These are phyloP conservation scores for Hibiscus syriacus DNA, from an alignment of 345 rosid species.

Conservation along the genomic window DNA sequence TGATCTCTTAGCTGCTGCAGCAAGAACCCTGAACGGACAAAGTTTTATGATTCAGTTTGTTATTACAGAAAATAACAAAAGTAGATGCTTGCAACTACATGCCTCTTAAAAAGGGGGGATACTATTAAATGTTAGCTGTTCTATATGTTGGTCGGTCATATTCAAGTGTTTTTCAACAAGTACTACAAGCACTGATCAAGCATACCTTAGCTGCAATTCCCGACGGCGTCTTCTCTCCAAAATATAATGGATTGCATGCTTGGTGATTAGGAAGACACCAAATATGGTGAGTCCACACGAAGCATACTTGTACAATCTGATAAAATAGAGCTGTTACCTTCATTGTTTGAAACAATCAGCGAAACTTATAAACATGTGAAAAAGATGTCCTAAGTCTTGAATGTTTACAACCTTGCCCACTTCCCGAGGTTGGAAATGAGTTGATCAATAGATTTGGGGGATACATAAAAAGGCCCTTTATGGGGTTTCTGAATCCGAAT, in stretches of 20 bases:
- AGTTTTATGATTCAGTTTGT: conserved; percentile 15
- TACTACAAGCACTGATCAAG: conserved; percentile 3
- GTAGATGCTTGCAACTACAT: not conserved
- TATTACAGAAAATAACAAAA: conserved; percentile 3
- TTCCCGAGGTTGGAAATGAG: conserved; percentile 58
- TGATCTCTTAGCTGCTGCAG: conserved; percentile 72
- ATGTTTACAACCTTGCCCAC: conserved; percentile 63
- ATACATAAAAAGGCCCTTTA: conserved; percentile 84
- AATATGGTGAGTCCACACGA: conserved; percentile 58
- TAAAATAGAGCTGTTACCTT: conserved; percentile 13
- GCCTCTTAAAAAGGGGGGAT: not conserved
- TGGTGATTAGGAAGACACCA: conserved; percentile 61
- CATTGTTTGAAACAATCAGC: not conserved
- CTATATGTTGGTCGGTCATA: not conserved
- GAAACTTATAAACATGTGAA: not conserved
- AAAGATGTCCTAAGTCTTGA: not conserved
- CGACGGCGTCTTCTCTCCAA: conserved; percentile 52
- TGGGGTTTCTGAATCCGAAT: conserved; percentile 76
- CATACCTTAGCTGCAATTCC: conserved; percentile 47
- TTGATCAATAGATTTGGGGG: conserved; percentile 67
- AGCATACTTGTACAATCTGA: conserved; percentile 69
- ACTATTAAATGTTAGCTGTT: not conserved
- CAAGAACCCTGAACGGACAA: conserved; percentile 69
- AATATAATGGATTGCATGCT: conserved; percentile 40
- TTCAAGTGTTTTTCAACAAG: not conserved